Conservation (phyloP, 2,329 filamentous ascomycete species). For the Calonectria honghensis region DNA sequence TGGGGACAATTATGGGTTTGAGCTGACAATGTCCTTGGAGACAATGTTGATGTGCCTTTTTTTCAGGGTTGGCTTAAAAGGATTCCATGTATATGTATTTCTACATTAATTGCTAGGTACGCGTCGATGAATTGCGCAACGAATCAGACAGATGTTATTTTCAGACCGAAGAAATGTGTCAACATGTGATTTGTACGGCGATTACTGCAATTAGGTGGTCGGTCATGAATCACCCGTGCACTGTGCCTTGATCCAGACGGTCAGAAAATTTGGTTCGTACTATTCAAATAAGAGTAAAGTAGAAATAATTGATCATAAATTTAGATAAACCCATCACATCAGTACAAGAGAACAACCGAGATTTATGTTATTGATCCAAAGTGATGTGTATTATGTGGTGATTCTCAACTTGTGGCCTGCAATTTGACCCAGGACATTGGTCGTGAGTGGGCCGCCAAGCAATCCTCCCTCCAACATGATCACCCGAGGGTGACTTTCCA, state of each 20-base stretch:
- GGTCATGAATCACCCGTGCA: not conserved
- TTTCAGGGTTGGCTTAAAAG: not conserved
- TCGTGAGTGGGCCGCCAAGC: not conserved
- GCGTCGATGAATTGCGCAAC: constrained; percentile 1
- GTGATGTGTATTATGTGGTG: not conserved
- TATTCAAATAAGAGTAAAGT: not conserved
- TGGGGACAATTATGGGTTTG: constrained; percentile 20
- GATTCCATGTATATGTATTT: constrained; percentile 20
- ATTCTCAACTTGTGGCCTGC: not conserved
- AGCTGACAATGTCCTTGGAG: not conserved
- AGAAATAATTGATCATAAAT: not conserved
- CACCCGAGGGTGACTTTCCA: not conserved
- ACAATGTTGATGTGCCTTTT: not conserved
- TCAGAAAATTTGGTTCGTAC: not conserved
- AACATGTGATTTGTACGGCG: too few species aligned
- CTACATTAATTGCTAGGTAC: constrained; percentile 20
- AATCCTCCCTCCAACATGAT: not conserved
- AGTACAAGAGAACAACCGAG: not conserved
- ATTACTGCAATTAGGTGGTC: not conserved
- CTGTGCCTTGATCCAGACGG: not conserved
- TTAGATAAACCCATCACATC: not conserved
- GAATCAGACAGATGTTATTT: not conserved
- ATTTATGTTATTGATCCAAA: not conserved
- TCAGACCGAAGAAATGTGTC: not conserved
- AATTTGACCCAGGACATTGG: not conserved